These are phyloP conservation scores for Priceomyces medius DNA, from an alignment of 805 yeast species.

Conservation along the genomic window DNA sequence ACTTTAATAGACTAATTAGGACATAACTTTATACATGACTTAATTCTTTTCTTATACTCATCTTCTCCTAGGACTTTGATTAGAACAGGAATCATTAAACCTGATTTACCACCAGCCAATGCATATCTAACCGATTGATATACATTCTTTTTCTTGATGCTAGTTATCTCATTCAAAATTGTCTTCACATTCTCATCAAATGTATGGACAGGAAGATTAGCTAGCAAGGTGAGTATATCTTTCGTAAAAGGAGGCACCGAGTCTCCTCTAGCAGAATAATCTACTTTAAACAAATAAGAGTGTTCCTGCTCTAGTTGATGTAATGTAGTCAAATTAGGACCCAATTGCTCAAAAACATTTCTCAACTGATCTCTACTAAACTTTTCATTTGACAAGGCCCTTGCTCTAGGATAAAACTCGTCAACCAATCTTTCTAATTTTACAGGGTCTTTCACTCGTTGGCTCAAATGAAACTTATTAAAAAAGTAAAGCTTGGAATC, in stretches of 20 bases:
- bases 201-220: constrained; percentile 11
- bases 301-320: constrained; percentile 51
- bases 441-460: constrained; percentile 38
- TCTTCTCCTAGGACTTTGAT: constrained; percentile 53
- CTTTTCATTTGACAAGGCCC: constrained; percentile 8
- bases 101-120: constrained; percentile 67
- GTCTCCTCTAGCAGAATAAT: constrained; percentile 17
- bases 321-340: constrained; percentile 51
- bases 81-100: constrained; percentile 61
- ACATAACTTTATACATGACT: constrained; percentile 12
- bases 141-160: constrained; percentile 37
- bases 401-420: constrained; percentile 22
- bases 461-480: constrained; percentile 66
- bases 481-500: constrained; percentile 71
- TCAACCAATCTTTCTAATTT: constrained; percentile 37
- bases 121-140: constrained; percentile 66
- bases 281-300: constrained; percentile 48
- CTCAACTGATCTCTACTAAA: constrained; percentile 22
- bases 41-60: constrained; percentile 29
- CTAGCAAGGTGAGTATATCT: constrained; percentile 15
- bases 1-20: constrained; percentile 21
- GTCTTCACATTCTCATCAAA: constrained; percentile 14
- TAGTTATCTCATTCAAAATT: constrained; percentile 5
- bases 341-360: constrained; percentile 42
- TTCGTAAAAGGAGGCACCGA: constrained; percentile 14